Percentiles rank a stretch among this genome's conserved stretches.
phyloP scores from a whole-genome alignment of 192 early-diverging fungal species.

The Gryganskiella cystojenkinii region DNA sequence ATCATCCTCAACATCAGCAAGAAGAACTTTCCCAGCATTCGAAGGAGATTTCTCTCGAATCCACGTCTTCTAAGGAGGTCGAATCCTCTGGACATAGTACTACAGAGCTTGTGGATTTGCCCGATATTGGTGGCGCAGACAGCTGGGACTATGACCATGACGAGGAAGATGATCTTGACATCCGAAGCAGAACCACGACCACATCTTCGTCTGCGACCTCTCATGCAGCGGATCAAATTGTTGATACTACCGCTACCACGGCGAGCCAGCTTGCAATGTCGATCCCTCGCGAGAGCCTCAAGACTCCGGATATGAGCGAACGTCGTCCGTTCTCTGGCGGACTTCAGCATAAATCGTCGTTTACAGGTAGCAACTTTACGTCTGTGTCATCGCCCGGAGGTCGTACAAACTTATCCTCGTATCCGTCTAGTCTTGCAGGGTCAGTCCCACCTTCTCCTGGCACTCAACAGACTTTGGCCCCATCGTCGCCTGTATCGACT shows the following conservation, averaged over 20 bases:
- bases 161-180: neutral
- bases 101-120: conserved; percentile 1
- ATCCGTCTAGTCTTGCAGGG: conserved; percentile 16
- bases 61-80: neutral
- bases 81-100: neutral
- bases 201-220: neutral
- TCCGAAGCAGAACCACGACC: neutral
- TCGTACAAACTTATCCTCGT: neutral
- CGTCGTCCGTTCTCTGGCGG: neutral
- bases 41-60: neutral
- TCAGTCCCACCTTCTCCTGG: conserved; percentile 12
- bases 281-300: conserved; percentile 4
- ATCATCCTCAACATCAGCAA: neutral
- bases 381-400: conserved; percentile 4
- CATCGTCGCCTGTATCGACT: neutral
- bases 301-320: conserved; percentile 23
- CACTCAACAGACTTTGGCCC: neutral
- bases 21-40: neutral
- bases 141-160: conserved; percentile 49
- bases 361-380: neutral
- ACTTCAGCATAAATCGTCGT: conserved; percentile 1
- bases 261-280: neutral
- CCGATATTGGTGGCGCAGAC: conserved; percentile 40
- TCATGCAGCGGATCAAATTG: too few species aligned
- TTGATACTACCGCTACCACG: neutral